Conservation (phyloP, 192 early-diverging fungal genomes). For the Backusella tuberculispora region DNA sequence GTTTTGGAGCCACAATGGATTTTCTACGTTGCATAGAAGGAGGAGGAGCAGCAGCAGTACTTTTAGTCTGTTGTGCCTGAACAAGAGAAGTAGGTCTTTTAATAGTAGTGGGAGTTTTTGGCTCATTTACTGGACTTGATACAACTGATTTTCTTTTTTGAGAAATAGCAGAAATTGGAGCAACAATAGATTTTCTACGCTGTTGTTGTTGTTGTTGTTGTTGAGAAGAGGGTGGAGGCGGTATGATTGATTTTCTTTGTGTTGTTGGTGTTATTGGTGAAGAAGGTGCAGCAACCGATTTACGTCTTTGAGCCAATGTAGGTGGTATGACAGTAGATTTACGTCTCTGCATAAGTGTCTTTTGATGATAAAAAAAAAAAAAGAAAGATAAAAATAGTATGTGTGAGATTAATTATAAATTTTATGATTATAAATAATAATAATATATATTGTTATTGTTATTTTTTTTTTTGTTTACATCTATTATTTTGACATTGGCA, state of each 20-base stretch:
- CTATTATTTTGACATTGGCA: constrained; percentile 52
- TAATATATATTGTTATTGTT: neutral
- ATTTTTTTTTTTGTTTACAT: constrained; percentile 1
- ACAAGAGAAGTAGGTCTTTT: neutral
- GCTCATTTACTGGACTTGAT: neutral
- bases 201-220: constrained; percentile 4
- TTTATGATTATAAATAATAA: no score
- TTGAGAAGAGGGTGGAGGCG: neutral
- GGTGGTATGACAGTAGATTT: constrained; percentile 13
- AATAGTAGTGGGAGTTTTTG: neutral
- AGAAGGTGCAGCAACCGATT: constrained; percentile 3
- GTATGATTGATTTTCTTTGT: constrained; percentile 8
- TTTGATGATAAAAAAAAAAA: no score
- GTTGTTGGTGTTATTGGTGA: neutral
- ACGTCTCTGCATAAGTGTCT: constrained; percentile 33
- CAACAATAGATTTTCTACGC: constrained; percentile 12
- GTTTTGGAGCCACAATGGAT: constrained; percentile 14
- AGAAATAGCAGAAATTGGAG: neutral
- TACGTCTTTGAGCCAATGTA: constrained; percentile 22
- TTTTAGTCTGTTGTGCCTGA: neutral
- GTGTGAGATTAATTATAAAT: neutral
- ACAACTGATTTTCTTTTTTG: constrained; percentile 12
- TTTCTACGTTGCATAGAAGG: neutral
- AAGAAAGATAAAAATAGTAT: neutral
- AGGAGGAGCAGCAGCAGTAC: neutral